phyloP scores from a whole-genome alignment of 352 stramenopile genomes.

The Globisporangium barbulae region DNA sequence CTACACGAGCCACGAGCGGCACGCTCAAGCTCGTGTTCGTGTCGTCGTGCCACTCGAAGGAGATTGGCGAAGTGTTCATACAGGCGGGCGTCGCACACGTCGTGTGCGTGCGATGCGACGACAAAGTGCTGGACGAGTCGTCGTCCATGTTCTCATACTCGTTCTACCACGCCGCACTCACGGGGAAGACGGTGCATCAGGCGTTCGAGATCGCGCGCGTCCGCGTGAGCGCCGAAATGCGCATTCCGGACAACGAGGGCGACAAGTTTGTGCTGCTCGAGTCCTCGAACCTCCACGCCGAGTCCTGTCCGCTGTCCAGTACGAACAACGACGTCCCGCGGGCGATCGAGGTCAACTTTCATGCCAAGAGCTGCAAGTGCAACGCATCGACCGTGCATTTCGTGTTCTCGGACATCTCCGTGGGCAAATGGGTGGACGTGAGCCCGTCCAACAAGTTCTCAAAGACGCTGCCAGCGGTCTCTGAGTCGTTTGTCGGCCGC shows the following conservation, averaged over 20 bases:
- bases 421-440: constrained; percentile 74
- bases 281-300: constrained; percentile 58
- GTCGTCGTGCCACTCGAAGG: constrained; percentile 72
- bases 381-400: constrained; percentile 46
- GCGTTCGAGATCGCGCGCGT: constrained; percentile 73
- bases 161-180: constrained; percentile 74
- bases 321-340: constrained; percentile 13
- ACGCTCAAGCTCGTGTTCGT: constrained; percentile 81
- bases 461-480: constrained; percentile 64
- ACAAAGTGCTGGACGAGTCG: constrained; percentile 63
- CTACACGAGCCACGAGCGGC: constrained; percentile 25
- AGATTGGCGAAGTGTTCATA: constrained; percentile 80
- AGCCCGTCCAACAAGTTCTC: constrained; percentile 63
- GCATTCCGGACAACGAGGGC: constrained; percentile 52
- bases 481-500: constrained; percentile 69
- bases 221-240: constrained; percentile 69
- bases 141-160: constrained; percentile 76
- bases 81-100: constrained; percentile 73
- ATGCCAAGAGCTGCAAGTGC: constrained; percentile 47
- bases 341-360: constrained; percentile 55
- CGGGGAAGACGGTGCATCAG: constrained; percentile 70
- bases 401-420: constrained; percentile 69
- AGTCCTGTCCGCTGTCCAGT: constrained; percentile 39
- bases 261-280: constrained; percentile 79
- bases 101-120: constrained; percentile 71